phyloP scores from a whole-genome alignment of 2,329 filamentous ascomycete genomes.

The Coniochaeta sp. region DNA sequence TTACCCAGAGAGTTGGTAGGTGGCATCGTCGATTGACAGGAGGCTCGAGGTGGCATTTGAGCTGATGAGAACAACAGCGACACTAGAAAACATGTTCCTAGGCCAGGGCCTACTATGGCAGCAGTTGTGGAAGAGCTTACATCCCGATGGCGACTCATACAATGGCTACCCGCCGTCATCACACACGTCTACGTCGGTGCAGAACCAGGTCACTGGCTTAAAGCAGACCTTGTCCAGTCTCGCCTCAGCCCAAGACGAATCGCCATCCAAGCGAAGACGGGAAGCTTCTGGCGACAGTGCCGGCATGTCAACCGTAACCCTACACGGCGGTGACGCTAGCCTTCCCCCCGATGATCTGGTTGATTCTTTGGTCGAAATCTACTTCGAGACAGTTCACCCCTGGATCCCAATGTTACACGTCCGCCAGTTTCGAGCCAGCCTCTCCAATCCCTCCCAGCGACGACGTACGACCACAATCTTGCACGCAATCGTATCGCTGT shows the following conservation, averaged over 20 bases:
- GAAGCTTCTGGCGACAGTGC: no score
- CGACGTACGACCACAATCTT: conserved; percentile 22
- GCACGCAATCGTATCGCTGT: conserved; percentile 25
- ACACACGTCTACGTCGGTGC: no score
- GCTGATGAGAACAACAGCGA: conserved; percentile 3
- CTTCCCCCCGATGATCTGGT: conserved; percentile 24
- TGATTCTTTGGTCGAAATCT: conserved; percentile 24
- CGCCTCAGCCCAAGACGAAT: background rate
- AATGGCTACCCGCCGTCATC: conserved; percentile 1
- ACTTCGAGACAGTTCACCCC: conserved; percentile 28
- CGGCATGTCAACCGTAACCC: no score
- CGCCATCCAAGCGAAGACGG: no score
- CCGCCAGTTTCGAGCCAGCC: conserved; percentile 15
- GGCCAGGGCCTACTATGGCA: conserved; percentile 28
- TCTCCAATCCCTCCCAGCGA: conserved; percentile 13
- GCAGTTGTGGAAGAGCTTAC: conserved; percentile 18
- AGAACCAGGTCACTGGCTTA: background rate
- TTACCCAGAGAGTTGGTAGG: conserved; percentile 22
- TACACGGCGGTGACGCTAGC: background rate
- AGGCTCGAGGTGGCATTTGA: no score
- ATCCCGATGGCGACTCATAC: conserved; percentile 1
- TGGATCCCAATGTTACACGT: conserved; percentile 31
- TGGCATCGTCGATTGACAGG: no score
- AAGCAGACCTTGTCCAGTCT: conserved; percentile 1
- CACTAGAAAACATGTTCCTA: conserved; percentile 30